These are phyloP conservation scores for Malania oleifera DNA, from an alignment of 164 flowering plant genomes.

Conservation along the genomic window DNA sequence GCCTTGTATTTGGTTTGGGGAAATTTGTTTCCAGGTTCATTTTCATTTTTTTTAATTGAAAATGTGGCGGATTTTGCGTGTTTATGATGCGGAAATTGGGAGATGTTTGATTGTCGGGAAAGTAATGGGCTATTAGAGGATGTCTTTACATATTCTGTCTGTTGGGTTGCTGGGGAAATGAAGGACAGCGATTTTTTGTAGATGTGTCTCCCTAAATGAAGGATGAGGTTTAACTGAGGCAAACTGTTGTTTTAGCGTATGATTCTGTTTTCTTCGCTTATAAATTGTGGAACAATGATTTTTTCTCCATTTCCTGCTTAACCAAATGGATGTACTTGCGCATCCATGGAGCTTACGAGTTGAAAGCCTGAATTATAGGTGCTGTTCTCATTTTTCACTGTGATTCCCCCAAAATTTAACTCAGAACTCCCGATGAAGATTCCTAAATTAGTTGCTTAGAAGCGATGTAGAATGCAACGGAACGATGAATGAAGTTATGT, in stretches of 20 bases:
- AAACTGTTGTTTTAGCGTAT: neutral
- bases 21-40: neutral
- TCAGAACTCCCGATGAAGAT: neutral
- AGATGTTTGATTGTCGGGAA: neutral
- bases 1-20: neutral
- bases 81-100: neutral
- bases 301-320: too few relatives aligned
- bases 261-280: neutral
- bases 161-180: too few relatives aligned
- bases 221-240: neutral
- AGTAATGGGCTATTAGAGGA: neutral
- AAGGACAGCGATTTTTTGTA: neutral
- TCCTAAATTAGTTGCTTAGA: neutral
- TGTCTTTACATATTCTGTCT: neutral
- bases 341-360: too few relatives aligned
- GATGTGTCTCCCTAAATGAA: neutral
- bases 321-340: too few relatives aligned
- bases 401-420: too few relatives aligned
- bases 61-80: slow-evolving; percentile 13
- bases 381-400: too few relatives aligned
- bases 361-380: too few relatives aligned
- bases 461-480: too few relatives aligned
- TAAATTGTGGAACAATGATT: neutral
- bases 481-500: too few relatives aligned
- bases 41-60: neutral